Base-by-base conservation (phyloP, 108 stramenopile genomes). In the Ochromonas danica region DNA sequence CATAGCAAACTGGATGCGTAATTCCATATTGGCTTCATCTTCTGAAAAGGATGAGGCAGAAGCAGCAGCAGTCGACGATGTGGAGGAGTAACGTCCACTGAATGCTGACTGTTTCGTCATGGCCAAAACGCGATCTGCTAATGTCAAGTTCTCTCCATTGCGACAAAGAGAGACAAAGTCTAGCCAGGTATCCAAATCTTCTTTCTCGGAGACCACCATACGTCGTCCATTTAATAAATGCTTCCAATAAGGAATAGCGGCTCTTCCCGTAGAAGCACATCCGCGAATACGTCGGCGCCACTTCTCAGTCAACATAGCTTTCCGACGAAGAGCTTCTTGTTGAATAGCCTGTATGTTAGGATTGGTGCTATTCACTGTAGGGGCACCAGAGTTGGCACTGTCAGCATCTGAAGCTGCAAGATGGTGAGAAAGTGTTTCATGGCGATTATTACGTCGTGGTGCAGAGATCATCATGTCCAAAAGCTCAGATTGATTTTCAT, bases 161-260 rank as follows among this genome's bases (percentile, higher is more conserved):
- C 95, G 85, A 36, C 95, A 97, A 1, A 99, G 84, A 28, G 91
- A 86, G 40, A 94, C 94, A 71, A 96, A 90, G 36, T 91, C 91
- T 40, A 99, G 83, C 71, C 91, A 97, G 30, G 94, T 89, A 38
- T 97, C 91, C 0, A 96, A 88, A 78, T 98, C 96, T 42, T 98
- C 95, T 39, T 84, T 83, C 0, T 93, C 94, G 6, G 87, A 83
- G n/a, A 94, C 62, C 17, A 97, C 87, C 41, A 97, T 84, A 2
- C 93, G 91, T 60, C 97, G 89, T 1, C 96, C 93, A 67, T 90
- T 90, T 22, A 98, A 87, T 41, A 99, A 92, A 43, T 62, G 42
- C 45, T 67, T 67, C 63, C 63, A 67, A 33, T 42, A 60, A 10
- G 72, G 72, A 27, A 75, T 75, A 6, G 72, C 72, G 14, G 72